Base-by-base conservation (phyloP, 768 basidiomycete species). In the Boletus tylopilopsis region DNA sequence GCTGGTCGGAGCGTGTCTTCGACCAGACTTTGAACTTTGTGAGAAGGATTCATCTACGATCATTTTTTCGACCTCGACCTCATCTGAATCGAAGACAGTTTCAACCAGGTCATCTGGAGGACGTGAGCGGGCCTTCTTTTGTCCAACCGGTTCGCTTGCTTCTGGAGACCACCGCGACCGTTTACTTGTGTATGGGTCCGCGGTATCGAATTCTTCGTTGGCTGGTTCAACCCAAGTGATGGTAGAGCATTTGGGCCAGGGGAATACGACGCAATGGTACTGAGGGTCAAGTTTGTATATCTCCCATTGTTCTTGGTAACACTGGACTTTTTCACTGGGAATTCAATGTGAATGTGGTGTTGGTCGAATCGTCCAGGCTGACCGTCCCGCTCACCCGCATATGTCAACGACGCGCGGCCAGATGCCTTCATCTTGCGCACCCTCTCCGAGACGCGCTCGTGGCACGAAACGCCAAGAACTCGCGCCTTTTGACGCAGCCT, bases 231-330 rank as follows among this genome's bases (percentile, higher is more conserved):
- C 47, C 53, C 50, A 54, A 36, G 44, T 53, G 29, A 68, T 49
- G 15, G 61, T 50, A 18, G 69, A 48, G 29, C 59, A 60, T 40
- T 70, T 64, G 9, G 78, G 76, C 45, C 68, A 67, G 29, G 63
- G 63, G 27, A 68, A 76, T 9, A 88, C 80, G 49, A 70, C 66
- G 60, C 88, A 91, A 21, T 79, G 76, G 56, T 90, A 90, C n/a
- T 67, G 64, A 3, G 84, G 81, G 60, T 91, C 89, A 8, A 91
- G 75, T 61, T 90, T 90, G 69, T 90, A 84, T 24, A 90, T 82
- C 53, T 91, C 89, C 89, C 89, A 91, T 64, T 90, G 87, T 30
- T 90, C 86, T 62, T 85, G 85, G 18, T 78, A 77, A 61, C 77
- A 78, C 50, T 76, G 64, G 45, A 78, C 66, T 1, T 65, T 62